These are phyloP conservation scores for Gomphus bonarii DNA, from an alignment of 1,284 basidiomycete genomes.

Conservation along the genomic window DNA sequence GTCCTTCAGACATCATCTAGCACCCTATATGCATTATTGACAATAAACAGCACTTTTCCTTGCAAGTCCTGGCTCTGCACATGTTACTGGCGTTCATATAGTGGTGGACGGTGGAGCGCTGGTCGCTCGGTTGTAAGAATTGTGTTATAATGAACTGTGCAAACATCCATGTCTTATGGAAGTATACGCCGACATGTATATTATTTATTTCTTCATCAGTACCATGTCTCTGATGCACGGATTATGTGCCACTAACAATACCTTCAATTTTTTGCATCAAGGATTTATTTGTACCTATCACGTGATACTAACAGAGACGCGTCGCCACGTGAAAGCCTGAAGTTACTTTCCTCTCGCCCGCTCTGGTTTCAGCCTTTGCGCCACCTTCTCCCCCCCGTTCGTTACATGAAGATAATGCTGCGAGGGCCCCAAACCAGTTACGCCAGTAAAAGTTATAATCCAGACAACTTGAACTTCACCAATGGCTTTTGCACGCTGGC, in stretches of 20 bases:
- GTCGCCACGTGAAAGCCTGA: neutral
- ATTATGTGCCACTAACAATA: no score
- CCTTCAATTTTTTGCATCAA: no score
- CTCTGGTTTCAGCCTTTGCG: neutral
- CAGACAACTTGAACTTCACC: neutral
- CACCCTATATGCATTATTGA: neutral
- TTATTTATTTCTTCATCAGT: no score
- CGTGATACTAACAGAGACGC: neutral
- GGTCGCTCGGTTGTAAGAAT: neutral
- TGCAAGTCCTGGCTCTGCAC: slow-evolving; percentile 57
- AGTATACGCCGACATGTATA: no score
- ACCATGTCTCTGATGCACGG: no score
- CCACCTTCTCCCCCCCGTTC: neutral
- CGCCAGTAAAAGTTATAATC: neutral
- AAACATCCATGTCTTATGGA: neutral
- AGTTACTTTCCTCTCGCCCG: neutral
- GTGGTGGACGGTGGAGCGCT: slow-evolving; percentile 55
- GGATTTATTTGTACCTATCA: neutral
- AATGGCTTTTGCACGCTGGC: neutral
- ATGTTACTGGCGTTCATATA: slow-evolving; percentile 66
- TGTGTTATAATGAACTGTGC: neutral
- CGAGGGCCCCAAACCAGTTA: neutral
- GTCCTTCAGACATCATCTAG: neutral
- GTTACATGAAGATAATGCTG: neutral
- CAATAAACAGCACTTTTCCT: slow-evolving; percentile 44